Conservation (phyloP, 805 yeast genomes). For the Candida khao-thaluensis region DNA sequence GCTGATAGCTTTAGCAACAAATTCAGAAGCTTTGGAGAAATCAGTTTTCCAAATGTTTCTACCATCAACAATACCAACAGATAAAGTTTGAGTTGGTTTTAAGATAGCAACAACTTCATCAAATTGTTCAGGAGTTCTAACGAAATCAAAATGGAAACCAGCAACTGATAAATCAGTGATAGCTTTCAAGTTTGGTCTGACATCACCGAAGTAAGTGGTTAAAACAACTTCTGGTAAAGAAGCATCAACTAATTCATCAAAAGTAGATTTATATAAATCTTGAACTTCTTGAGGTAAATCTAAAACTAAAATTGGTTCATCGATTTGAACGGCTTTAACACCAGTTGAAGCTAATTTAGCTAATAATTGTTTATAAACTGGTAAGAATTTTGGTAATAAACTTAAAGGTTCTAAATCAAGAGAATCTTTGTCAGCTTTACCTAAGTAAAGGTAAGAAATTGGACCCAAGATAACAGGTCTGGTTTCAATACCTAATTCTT, state of each 20-base stretch:
- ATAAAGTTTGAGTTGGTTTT: conserved; percentile 69
- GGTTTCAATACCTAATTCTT: conserved; percentile 91
- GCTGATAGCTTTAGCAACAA: conserved; percentile 78
- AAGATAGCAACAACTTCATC: conserved; percentile 73
- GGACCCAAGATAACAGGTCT: conserved; percentile 98
- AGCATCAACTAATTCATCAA: conserved; percentile 66
- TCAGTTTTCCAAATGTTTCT: conserved; percentile 99
- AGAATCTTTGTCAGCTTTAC: conserved; percentile 98
- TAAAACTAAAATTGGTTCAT: conserved; percentile 94
- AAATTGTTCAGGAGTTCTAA: conserved; percentile 94
- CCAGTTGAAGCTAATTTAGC: conserved; percentile 90
- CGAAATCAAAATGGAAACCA: conserved; percentile 95
- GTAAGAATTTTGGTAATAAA: conserved; percentile 83
- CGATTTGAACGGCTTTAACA: conserved; percentile 92
- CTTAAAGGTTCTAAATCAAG: conserved; percentile 91
- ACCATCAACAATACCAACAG: conserved; percentile 98
- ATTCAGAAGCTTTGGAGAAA: conserved; percentile 78
- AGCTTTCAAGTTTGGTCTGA: conserved; percentile 91
- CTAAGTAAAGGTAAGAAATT: conserved; percentile 88
- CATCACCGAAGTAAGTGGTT: conserved; percentile 97
- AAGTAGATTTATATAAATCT: conserved; percentile 87
- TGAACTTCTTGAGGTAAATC: conserved; percentile 84
- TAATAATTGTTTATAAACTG: conserved; percentile 88
- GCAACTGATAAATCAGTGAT: conserved; percentile 88
- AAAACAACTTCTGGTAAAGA: conserved; percentile 74